Evolutionary conservation across 257 asterid species (phyloP).

Genomic region (Linaria vulgaris): DNA sequence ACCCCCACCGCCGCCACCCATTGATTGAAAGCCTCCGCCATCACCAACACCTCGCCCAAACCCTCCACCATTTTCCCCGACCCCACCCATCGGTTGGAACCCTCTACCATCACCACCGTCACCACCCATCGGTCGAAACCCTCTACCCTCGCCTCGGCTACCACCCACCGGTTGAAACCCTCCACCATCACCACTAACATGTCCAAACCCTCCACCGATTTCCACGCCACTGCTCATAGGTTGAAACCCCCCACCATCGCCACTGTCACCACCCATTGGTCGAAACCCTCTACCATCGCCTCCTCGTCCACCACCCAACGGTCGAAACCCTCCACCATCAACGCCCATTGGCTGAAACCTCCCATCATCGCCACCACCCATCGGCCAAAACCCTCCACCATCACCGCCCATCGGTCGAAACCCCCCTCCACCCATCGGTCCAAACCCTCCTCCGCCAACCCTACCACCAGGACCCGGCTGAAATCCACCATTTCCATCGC

Average conservation of each 20-base stretch:
- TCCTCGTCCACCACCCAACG: constrained; percentile 16
- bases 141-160: constrained; percentile 24
- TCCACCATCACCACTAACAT: constrained; percentile 13
- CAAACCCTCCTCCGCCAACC: constrained; percentile 30
- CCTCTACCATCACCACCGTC: constrained; percentile 22
- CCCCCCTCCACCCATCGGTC: constrained; percentile 36
- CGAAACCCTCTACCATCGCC: constrained; percentile 26
- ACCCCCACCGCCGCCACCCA: constrained; percentile 26
- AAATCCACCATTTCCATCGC: constrained; percentile 37
- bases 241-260: constrained; percentile 25
- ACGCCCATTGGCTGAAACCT: constrained; percentile 25
- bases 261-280: constrained; percentile 19
- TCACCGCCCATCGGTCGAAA: constrained; percentile 32
- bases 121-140: constrained; percentile 24
- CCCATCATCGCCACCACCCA: constrained; percentile 26
- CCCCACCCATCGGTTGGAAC: constrained; percentile 24
- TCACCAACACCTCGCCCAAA: constrained; percentile 22
- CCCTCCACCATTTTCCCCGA: constrained; percentile 24
- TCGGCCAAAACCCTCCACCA: constrained; percentile 22
- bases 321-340: constrained; percentile 22
- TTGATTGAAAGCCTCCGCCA: constrained; percentile 24
- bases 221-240: constrained; percentile 4
- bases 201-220: constrained; percentile 38
- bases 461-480: constrained; percentile 22
- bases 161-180: constrained; percentile 24